Conservation (phyloP, 2,329 filamentous ascomycete species). For the Coccinonectria pachysandricola region DNA sequence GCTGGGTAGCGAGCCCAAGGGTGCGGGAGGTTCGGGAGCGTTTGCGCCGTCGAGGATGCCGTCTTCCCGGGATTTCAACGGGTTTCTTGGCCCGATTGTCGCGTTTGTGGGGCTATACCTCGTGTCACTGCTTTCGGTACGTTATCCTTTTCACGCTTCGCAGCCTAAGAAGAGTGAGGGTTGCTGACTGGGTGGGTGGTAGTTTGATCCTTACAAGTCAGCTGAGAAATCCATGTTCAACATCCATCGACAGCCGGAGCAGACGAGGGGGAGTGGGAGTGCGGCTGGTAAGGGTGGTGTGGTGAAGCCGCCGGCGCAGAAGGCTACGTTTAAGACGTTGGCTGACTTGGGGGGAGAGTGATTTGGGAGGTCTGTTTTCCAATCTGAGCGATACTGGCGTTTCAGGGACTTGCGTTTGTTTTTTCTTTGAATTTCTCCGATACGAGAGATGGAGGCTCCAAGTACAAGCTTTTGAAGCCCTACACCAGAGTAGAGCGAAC, state of each 20-base stretch:
- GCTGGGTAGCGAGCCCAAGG: constrained; percentile 34
- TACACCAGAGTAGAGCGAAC: too few species aligned
- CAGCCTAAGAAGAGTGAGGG: background rate
- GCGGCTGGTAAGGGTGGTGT: constrained; percentile 11
- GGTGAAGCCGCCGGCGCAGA: constrained; percentile 21
- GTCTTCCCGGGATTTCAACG: constrained; percentile 29
- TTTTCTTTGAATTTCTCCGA: too few species aligned
- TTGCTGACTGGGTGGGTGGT: constrained; percentile 16
- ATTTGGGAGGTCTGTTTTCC: too few species aligned
- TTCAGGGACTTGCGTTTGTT: too few species aligned
- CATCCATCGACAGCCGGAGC: constrained; percentile 29
- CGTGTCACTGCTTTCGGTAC: constrained; percentile 48
- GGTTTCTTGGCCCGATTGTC: constrained; percentile 39
- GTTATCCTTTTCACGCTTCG: too few species aligned
- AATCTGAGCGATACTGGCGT: too few species aligned
- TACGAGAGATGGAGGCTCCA: too few species aligned
- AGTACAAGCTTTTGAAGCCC: too few species aligned
- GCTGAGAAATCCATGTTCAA: constrained; percentile 53
- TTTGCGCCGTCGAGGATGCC: constrained; percentile 4
- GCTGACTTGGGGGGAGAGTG: constrained; percentile 38
- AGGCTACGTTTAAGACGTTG: constrained; percentile 39
- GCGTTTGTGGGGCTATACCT: constrained; percentile 52
- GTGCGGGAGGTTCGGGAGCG: constrained; percentile 13
- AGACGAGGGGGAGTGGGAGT: constrained; percentile 11
- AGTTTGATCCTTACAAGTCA: constrained; percentile 53